A percentile compares a stretch with the other conserved stretches of the same genome.
phyloP scores from a whole-genome alignment of 169 alveolate genomes.

The Cryptosporidium tyzzeri region DNA sequence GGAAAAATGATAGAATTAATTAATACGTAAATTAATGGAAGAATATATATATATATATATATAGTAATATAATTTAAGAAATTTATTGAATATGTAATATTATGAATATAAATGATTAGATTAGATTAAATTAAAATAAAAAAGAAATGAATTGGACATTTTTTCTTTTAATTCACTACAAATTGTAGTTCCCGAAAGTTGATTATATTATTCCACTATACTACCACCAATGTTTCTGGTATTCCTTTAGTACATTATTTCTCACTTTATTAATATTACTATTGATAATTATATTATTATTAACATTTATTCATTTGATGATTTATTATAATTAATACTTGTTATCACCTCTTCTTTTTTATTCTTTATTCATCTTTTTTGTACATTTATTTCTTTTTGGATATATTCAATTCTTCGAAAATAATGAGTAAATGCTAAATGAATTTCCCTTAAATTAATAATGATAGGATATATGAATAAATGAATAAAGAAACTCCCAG shows the following conservation, averaged over 20 bases:
- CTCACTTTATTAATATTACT: conserved; percentile 8
- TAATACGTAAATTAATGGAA: background rate
- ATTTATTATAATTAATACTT: background rate
- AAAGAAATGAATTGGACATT: background rate
- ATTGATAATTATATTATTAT: conserved; percentile 4
- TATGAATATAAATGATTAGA: background rate
- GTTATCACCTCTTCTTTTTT: background rate
- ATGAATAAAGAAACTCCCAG: no score
- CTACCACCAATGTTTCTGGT: conserved; percentile 13
- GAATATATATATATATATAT: background rate
- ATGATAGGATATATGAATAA: no score
- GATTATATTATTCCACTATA: background rate
- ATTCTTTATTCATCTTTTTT: background rate
- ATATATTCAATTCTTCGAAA: no score
- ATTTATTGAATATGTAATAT: background rate
- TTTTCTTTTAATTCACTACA: background rate
- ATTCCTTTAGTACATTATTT: background rate
- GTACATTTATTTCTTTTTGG: background rate
- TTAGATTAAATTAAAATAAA: background rate
- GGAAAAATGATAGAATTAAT: background rate
- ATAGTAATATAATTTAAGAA: conserved; percentile 35
- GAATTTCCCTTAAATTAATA: no score
- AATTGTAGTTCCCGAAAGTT: background rate
- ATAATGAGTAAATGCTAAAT: no score
- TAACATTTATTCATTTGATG: background rate